Base-by-base conservation (phyloP, 2,329 filamentous ascomycete genomes). In the Myriosclerotinia duriaeana region DNA sequence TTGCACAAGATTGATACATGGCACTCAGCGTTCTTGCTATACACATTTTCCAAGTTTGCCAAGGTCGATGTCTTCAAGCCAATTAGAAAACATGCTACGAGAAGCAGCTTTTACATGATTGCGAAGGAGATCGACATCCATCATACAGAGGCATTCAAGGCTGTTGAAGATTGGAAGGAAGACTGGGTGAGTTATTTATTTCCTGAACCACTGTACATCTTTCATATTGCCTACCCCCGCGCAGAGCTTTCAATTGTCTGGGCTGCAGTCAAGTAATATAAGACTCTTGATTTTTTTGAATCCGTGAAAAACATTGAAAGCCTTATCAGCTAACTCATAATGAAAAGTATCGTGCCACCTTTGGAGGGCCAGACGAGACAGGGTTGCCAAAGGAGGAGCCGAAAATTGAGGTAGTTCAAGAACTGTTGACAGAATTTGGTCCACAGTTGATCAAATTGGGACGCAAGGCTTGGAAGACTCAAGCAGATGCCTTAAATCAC, bases 61-160 rank as follows among this genome's bases (percentile, higher is more conserved):
- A 53, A 67, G 1, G 62, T 74, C 7, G 53, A 69, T 26, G 53
- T 71, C 1, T 74, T 74, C 62, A 75, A 75, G 53, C 69, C 73
- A n/a, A 20, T n/a, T 15, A 68, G 42, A 40, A 68, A 67, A 46
- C 73, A 74, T 60, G 65, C 54, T 14, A 69, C 61, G 7, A 66
- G 70, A 40, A 70, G 67, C 8, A 71, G 71, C 9, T 75, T 74
- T 53, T 75, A 75, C 64, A 64, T 75, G 50, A 65, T 75, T 52
- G 73, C 73, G 9, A 72, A 69, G 53, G 53, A 72, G 60, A 66
- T 73, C 5, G 59, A 70, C 17, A 55, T 70, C 34, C 36, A 63
- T 15, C 38, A 54, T 26, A 52, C 66, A 14, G 67, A 64, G 15
- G 71, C 70, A 22, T 52, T 58, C 38, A 59, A 63, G 26, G 66